phyloP scores from a whole-genome alignment of 805 yeast genomes.

The Candida montana region DNA sequence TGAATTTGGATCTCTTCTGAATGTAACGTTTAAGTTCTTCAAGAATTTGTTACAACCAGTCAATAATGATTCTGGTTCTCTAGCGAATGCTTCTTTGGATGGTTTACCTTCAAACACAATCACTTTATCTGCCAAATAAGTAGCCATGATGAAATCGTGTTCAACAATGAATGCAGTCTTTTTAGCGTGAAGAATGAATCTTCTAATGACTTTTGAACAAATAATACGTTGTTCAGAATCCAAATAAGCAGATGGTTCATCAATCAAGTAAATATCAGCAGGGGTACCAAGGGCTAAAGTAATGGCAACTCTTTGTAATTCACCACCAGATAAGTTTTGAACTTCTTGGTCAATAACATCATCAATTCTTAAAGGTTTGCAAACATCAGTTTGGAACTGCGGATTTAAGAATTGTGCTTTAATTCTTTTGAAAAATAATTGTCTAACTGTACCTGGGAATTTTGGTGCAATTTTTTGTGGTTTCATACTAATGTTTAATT shows the following conservation, averaged over 20 bases:
- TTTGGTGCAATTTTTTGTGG: conserved; percentile 99
- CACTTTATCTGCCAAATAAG: conserved; percentile 97
- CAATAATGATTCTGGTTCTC: conserved; percentile 84
- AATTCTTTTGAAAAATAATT: conserved; percentile 92
- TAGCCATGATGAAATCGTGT: conserved; percentile 99
- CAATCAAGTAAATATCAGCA: conserved; percentile 95
- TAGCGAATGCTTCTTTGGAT: conserved; percentile 78
- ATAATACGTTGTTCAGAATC: conserved; percentile 99
- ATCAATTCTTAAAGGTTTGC: conserved; percentile 90
- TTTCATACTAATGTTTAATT: conserved; percentile 91
- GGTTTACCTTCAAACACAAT: conserved; percentile 97
- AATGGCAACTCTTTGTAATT: conserved; percentile 98
- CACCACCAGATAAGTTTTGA: conserved; percentile 98
- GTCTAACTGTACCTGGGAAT: conserved; percentile 98
- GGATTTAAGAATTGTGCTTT: conserved; percentile 92
- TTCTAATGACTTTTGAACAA: conserved; percentile 96
- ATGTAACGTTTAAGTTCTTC: conserved; percentile 94
- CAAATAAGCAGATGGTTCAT: conserved; percentile 98
- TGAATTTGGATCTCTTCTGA: conserved; percentile 98
- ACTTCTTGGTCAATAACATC: conserved; percentile 97
- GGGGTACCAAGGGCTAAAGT: conserved; percentile 89
- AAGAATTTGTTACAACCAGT: conserved; percentile 97
- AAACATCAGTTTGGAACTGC: conserved; percentile 97
- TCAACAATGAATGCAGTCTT: conserved; percentile 99
- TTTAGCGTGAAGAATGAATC: conserved; percentile 92